Base-by-base conservation (phyloP, 139 green algal genomes). In the Diplosphaera chodatii region DNA sequence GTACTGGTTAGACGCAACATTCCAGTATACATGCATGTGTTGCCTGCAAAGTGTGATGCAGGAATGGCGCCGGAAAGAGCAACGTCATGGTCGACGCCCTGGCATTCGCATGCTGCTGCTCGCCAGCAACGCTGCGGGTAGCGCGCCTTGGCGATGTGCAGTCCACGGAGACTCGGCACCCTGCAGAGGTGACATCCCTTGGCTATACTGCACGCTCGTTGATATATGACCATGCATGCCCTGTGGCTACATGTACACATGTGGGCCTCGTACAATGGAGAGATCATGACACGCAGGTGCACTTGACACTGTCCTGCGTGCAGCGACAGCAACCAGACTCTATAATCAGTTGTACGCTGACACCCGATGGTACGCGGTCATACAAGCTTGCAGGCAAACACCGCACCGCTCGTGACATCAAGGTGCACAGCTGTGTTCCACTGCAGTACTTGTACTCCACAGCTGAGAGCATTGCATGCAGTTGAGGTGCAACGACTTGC, bases 21-120 rank as follows among this genome's bases (percentile, higher is more conserved):
- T n/a, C n/a, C n/a, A n/a, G n/a, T n/a, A n/a, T n/a, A n/a, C n/a
- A n/a, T n/a, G n/a, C n/a, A n/a, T n/a, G n/a, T n/a, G n/a, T n/a
- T 48, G 37, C 37, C 37, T 48, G 6, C 37, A 48, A 13, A n/a
- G 48, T 25, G 16, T 25, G 10, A 10, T 59, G 37, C 3, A 67
- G 76, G 32, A 89, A 89, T 41, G 84, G 84, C 40, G 75, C 74
- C 32, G 84, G 84, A 74, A 89, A 89, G 74, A 82, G 73, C 33
- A 78, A 75, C 8, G 77, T 89, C 29, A 71, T 89, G 59, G 66
- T 73, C 55, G 1, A 28, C 23, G 37, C 56, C 8, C 13, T 32
- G 20, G 23, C 0, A 1, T 74, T 27, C 13, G n/a, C 27, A 15
- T 29, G 18, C 23, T 23, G 31, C 56, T 34, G n/a, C 23, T 18